A percentile compares a stretch with the other conserved stretches of the same genome.
Conservation (phyloP, 208 protist genomes). For the Blastocrithidia nonstop region DNA sequence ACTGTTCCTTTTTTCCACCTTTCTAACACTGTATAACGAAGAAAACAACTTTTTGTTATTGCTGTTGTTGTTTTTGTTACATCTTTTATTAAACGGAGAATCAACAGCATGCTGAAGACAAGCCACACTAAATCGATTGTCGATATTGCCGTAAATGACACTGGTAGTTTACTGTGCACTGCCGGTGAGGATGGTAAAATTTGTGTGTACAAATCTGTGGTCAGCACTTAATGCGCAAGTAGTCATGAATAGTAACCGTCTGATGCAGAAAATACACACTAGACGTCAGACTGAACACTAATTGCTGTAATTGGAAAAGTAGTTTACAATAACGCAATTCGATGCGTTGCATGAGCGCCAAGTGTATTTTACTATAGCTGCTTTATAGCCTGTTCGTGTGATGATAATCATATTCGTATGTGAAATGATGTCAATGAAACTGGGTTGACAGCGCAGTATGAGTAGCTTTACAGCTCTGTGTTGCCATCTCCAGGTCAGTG, state of each 20-base stretch:
- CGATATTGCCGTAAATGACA: slow-evolving; percentile 48
- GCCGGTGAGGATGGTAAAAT: slow-evolving; percentile 53
- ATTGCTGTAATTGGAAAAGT: background rate
- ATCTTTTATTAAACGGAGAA: slow-evolving; percentile 3
- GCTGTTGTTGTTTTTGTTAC: slow-evolving; percentile 2
- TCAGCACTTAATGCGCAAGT: no score
- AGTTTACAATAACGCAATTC: slow-evolving; percentile 22
- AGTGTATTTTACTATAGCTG: slow-evolving; percentile 29
- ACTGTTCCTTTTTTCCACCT: slow-evolving; percentile 3
- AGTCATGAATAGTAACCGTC: no score
- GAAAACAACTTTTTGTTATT: slow-evolving; percentile 5
- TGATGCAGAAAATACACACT: background rate
- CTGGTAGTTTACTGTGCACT: slow-evolving; percentile 39
- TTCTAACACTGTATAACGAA: no score
- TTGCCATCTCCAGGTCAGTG: slow-evolving; percentile 29
- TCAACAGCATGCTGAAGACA: slow-evolving; percentile 37
- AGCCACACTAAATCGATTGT: slow-evolving; percentile 39
- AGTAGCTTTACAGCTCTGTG: slow-evolving; percentile 30
- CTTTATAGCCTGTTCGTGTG: slow-evolving; percentile 44
- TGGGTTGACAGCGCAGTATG: slow-evolving; percentile 24
- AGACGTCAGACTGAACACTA: background rate
- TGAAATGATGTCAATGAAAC: slow-evolving; percentile 30
- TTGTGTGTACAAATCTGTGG: slow-evolving; percentile 24
- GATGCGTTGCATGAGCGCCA: slow-evolving; percentile 68
- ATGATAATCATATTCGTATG: slow-evolving; percentile 2